Evolutionary conservation across 805 yeast genomes (phyloP), one percentile per base, ranked within the genome.

Genomic region (Maudiozyma serrabonitensis): DNA sequence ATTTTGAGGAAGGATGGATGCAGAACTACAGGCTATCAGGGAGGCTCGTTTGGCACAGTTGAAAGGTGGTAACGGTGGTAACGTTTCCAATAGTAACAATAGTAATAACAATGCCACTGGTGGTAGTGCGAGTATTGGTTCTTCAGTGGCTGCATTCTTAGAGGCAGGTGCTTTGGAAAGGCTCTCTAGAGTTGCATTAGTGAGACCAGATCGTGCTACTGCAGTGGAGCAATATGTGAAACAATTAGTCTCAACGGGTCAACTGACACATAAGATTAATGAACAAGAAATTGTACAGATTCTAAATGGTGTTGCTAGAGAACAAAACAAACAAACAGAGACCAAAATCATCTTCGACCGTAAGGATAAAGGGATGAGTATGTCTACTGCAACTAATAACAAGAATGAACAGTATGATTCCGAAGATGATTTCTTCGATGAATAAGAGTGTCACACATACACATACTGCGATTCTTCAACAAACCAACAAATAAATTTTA

Each of bases 1-100:
- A 15, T 19, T 23, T 6, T 8, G 32, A 28, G 32, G 32, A 28
- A 28, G 25, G 13, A 88, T 89, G 96, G 96, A 87, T 59, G 91
- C 88, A 63, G 99, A 91, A 67, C 72, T 91, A 51, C 81, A 83
- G 57, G 96, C 96, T 32, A 86, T 91, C 54, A 79, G 98, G 58
- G 88, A 87, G 43, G 97, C 97, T n/a, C 78, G 98, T 56, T 68
- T 91, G 57, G 82, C 84, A 23, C 96, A 91, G 67, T 71, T 91
- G 53, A 95, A 86, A 64, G 73, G 76, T 53, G 48, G 52, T 31
- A 49, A 50, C 15, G 49, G 63, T 57, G 46, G 58, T 72, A 21
- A 66, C 69, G 41, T 46, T 25, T 7, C 32, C 15, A 41, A 39
- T 6, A 8, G 32, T 28, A 28, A 28, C 32, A 75, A 74, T 52